Evolutionary conservation across 352 stramenopile species (phyloP).

Genomic region (Stramenopiles sp.): DNA sequence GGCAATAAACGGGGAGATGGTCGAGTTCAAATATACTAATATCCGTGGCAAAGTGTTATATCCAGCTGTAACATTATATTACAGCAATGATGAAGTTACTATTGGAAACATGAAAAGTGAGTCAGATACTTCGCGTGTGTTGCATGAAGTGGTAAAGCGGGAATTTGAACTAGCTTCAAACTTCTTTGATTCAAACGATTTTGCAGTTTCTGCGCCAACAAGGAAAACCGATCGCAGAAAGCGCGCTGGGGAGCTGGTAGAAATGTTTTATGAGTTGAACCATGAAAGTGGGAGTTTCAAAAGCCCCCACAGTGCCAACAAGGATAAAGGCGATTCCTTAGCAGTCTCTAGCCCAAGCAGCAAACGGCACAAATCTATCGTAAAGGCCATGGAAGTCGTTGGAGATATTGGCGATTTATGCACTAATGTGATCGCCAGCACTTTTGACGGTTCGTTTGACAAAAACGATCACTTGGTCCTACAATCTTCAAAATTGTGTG

Average conservation of each 20-base stretch:
- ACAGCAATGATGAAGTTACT: not conserved
- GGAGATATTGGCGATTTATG: constrained; percentile 1
- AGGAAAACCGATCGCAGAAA: not conserved
- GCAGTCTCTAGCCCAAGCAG: not conserved
- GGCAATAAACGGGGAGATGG: not conserved
- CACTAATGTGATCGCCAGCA: not conserved
- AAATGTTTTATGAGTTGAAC: not conserved
- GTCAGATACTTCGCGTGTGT: not conserved
- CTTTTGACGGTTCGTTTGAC: constrained; percentile 4
- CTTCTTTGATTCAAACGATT: not conserved
- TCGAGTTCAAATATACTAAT: constrained; percentile 9
- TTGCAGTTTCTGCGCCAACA: not conserved
- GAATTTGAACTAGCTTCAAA: not conserved
- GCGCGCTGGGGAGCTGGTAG: not conserved
- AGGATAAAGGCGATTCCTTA: not conserved
- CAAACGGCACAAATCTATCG: not conserved
- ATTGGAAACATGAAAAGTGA: not conserved
- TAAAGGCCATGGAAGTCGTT: not conserved
- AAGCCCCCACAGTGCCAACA: not conserved
- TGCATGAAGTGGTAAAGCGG: not conserved
- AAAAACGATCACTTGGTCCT: not conserved
- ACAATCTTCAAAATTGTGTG: not conserved
- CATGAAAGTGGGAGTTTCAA: not conserved
- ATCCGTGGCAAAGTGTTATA: constrained; percentile 6
- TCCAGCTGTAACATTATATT: constrained; percentile 5